phyloP scores from a whole-genome alignment of 495 filamentous ascomycete species.

The Hyaloscypha hepaticicola region DNA sequence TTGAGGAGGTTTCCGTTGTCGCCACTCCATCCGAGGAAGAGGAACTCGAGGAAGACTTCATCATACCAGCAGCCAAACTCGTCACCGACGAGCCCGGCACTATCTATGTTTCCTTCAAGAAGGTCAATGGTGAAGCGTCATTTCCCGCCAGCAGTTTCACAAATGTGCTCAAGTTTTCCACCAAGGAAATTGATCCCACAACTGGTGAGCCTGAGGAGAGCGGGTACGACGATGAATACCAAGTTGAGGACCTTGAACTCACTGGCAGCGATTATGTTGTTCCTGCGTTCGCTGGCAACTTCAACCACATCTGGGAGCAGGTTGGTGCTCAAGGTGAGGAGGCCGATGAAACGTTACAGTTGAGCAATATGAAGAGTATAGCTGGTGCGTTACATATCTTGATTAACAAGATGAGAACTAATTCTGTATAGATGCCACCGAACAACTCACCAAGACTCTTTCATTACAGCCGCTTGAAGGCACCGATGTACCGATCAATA shows the following conservation, averaged over 20 bases:
- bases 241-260: constrained; percentile 92
- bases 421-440: constrained; percentile 76
- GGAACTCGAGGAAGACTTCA: constrained; percentile 84
- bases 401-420: constrained; percentile 12
- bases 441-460: constrained; percentile 80
- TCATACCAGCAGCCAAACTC: constrained; percentile 82
- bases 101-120: constrained; percentile 93
- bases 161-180: constrained; percentile 94
- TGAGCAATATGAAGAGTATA: constrained; percentile 88
- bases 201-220: constrained; percentile 87
- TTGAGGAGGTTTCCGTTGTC: constrained; percentile 87
- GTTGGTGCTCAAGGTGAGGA: constrained; percentile 85
- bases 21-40: constrained; percentile 85
- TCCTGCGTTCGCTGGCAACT: constrained; percentile 90
- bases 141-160: constrained; percentile 80
- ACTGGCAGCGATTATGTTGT: constrained; percentile 90
- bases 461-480: constrained; percentile 94
- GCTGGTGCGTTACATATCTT: constrained; percentile 61
- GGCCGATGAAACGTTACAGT: constrained; percentile 85
- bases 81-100: constrained; percentile 81
- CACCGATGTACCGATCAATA: constrained; percentile 81
- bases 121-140: constrained; percentile 64
- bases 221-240: constrained; percentile 97
- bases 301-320: constrained; percentile 96
- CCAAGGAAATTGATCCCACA: constrained; percentile 96